Evolutionary conservation across 164 flowering plant genomes (phyloP), one percentile per base, ranked within the genome.

Genomic region (Brasenia schreberi): DNA sequence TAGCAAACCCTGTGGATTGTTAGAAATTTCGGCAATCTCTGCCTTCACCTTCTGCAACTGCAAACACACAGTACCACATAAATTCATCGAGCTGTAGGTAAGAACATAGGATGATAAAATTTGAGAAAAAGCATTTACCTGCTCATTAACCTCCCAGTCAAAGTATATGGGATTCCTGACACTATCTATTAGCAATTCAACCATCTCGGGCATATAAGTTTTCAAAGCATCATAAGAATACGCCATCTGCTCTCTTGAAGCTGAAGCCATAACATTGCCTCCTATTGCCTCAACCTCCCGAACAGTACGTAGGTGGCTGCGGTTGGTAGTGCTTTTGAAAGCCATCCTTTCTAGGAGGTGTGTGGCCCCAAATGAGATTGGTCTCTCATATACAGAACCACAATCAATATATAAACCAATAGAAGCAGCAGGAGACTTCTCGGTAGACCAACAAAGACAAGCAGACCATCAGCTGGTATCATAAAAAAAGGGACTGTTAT

Each of bases 81-180:
- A 59, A 16, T 42, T 5, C 19, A 23, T 18, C 53, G 58, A 27
- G 19, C 42, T 23, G 59, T 43, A 7, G 61, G 17, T 19, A 59
- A 19, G 11, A 10, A 11, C 23, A 56, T 63, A 23, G n/a, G 7
- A 18, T 19, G n/a, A 61, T 7, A 33, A 11, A 17, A 61, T 11
- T 7, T 43, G 7, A 68, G 49, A 12, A 17, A 4, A 11, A 64
- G 49, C 59, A 23, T 3, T n/a, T 74, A 88, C 96, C 87, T 88
- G 84, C 74, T 91, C 96, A 53, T 79, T 80, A 69, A 92, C 82
- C 77, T 92, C 97, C 92, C 94, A 89, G 68, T 88, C 98, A 66
- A 90, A 73, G 76, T 84, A 93, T 16, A 71, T 89, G 59, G 94
- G 96, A 70, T 93, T 90, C 75, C 97, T 85, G 43, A 90, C 96